Percentiles rank a stretch among this genome's conserved stretches.
Evolutionary conservation across 495 filamentous ascomycete species (phyloP).

Genomic region (Lindgomyces ingoldianus): DNA sequence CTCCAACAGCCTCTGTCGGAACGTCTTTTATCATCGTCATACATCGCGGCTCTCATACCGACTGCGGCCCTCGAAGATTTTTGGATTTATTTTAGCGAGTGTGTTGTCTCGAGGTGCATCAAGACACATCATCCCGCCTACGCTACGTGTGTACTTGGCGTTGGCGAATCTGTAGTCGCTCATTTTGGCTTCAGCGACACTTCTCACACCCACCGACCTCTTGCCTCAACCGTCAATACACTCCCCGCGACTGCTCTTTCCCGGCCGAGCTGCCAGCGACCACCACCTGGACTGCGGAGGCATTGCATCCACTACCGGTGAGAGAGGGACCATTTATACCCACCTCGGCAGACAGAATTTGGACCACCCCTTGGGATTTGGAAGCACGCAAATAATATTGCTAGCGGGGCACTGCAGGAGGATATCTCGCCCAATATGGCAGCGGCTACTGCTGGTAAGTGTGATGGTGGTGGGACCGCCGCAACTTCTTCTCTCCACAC

Average conservation of each 20-base stretch:
- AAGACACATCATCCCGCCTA: conserved; percentile 35
- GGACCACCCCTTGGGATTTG: not conserved
- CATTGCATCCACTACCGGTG: conserved; percentile 6
- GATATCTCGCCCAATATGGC: conserved; percentile 28
- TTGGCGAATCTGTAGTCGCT: conserved; percentile 32
- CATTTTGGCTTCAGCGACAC: conserved; percentile 17
- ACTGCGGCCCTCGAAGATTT: not conserved
- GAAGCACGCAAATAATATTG: not conserved
- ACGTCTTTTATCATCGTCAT: conserved; percentile 15
- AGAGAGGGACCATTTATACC: not conserved
- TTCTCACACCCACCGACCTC: conserved; percentile 6
- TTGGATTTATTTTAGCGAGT: not conserved
- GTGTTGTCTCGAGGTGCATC: conserved; percentile 3
- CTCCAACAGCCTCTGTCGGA: conserved; percentile 12
- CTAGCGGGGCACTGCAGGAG: not conserved
- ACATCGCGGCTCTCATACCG: conserved; percentile 7
- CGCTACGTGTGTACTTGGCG: conserved; percentile 38
- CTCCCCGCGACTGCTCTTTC: not conserved
- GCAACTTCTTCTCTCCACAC: conserved; percentile 11
- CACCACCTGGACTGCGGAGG: not conserved
- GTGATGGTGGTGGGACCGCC: conserved; percentile 10
- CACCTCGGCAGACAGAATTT: not conserved
- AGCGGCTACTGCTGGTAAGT: conserved; percentile 39
- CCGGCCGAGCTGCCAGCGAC: not conserved
- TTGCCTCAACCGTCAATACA: conserved; percentile 2